Percentiles rank a stretch among this genome's conserved stretches.
These are phyloP conservation scores for Posidonia australis DNA, from an alignment of 106 monocot species.

Conservation along the genomic window DNA sequence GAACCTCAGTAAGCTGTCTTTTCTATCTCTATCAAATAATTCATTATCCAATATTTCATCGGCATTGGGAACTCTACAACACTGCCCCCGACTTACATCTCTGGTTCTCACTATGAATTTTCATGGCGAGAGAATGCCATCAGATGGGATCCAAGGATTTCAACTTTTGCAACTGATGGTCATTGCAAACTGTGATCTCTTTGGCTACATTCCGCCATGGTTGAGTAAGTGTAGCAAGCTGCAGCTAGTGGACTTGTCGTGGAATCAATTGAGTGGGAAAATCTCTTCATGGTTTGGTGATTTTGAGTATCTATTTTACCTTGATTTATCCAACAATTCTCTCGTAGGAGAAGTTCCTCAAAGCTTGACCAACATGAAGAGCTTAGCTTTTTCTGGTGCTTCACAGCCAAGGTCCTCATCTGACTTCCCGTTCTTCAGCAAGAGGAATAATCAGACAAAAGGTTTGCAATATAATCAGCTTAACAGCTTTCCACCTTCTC, in stretches of 20 bases:
- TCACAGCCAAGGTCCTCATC: constrained; percentile 13
- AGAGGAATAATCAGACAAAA: constrained; percentile 15
- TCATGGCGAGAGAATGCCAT: constrained; percentile 45
- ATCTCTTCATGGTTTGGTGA: constrained; percentile 55
- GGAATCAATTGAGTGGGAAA: constrained; percentile 55
- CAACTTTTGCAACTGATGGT: constrained; percentile 35
- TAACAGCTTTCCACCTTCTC: constrained; percentile 62
- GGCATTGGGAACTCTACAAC: constrained; percentile 50
- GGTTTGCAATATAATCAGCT: constrained; percentile 54
- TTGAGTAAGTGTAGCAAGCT: constrained; percentile 35
- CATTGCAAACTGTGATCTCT: constrained; percentile 47
- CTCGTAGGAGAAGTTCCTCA: constrained; percentile 51
- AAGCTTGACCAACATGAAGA: constrained; percentile 40
- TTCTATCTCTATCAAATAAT: constrained; percentile 54
- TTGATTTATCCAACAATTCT: constrained; percentile 88
- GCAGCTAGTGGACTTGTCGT: constrained; percentile 69
- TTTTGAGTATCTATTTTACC: constrained; percentile 61
- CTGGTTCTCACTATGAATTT: constrained; percentile 73
- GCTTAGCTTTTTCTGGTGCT: constrained; percentile 22
- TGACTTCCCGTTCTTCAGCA: constrained; percentile 67
- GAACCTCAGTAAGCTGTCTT: constrained; percentile 32
- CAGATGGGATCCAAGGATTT: constrained; percentile 51
- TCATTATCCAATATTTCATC: constrained; percentile 40
- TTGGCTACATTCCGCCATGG: constrained; percentile 56
- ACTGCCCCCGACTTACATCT: constrained; percentile 39